Evolutionary conservation across 768 basidiomycete genomes (phyloP), one percentile per base, ranked within the genome.

Genomic region (Lactarius vividus): DNA sequence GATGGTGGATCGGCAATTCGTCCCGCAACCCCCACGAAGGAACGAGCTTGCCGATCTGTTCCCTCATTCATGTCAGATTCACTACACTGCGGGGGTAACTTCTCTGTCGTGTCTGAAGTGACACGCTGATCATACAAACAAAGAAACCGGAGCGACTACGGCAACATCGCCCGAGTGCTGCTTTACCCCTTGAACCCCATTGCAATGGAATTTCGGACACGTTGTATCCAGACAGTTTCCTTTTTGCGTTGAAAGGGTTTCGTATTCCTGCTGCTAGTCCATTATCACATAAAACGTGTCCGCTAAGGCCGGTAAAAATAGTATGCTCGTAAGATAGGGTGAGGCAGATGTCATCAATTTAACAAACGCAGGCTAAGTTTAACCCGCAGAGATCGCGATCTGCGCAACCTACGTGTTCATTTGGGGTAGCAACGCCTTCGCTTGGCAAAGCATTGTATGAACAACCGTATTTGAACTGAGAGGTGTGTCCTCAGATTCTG

Each of bases 1-100:
- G 57, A n/a, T 28, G 18, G 62, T 58, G 62, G 56, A 59, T 60
- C 40, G 52, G 46, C n/a, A 7, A 37, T 18, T 49, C 23, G 4
- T 52, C 29, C 28, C 55, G 42, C 33, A 23, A 20, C 16, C 28
- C 44, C 11, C 26, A 49, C 5, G 31, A 37, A 42, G 31, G 29
- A 46, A 46, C 10, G 55, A 26, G 33, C 18, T 57, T 26, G 29
- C 42, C 4, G 54, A 31, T 33, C 46, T 7, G 29, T 16, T 20
- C 61, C 20, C 10, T 42, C 37, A 29, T 28, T 53, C 57, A 31
- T 11, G 29, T 31, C 57, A 29, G 39, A 49, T 26, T 18, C 13
- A 26, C 26, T 26, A 26, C 15, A 10, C 28, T 44, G 29, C 52
- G 13, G 63, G 23, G 13, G 40, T n/a, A 40, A 33, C 37, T 13